Evolutionary conservation across 768 basidiomycete species (phyloP), one percentile per base, ranked within the genome.

Genomic region (Tremella yokohamensis): DNA sequence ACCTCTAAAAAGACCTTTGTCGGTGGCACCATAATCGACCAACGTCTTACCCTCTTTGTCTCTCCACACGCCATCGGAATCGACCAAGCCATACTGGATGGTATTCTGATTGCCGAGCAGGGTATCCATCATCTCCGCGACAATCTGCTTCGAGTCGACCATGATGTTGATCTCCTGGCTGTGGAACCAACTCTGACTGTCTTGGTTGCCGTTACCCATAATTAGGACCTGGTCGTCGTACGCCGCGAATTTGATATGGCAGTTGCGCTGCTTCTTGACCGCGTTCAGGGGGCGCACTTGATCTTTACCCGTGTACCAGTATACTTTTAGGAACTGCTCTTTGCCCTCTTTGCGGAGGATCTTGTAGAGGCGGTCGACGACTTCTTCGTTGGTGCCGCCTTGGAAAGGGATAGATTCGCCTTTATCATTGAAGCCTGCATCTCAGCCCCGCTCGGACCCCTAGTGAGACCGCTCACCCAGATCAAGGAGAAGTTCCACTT

Each of bases 351-450:
- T 76, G 2, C 78, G 75, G 16, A 87, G 79, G 49, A 74, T 75
- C 19, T 78, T 80, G 74, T 82, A 87, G 78, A 88, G 81, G 38
- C 78, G 76, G 60, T 82, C 79, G 15, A 82, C 82, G 18, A 88
- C 85, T 73, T 85, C 81, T 61, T 86, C 84, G 70, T 88, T 88
- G 37, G 83, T 87, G 1, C 87, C 87, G 9, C 86, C 86, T 71
- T 86, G 85, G 64, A 82, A 82, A 0, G 85, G 85, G 38, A 86
- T 78, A 40, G 81, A 81, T 70, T 86, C 85, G 52, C 83, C 83
- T 76, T 80, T 82, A 63, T 85, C 79, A 66, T 81, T 80, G 75
- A 80, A 80, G 2, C 77, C 76, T 58, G 45, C 11, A 34, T 22
- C 42, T 34, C 3, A 52, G 19, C n/a, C n/a, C n/a, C n/a, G n/a